phyloP scores from a whole-genome alignment of 2,329 filamentous ascomycete species.

The Ascochyta koolunga region DNA sequence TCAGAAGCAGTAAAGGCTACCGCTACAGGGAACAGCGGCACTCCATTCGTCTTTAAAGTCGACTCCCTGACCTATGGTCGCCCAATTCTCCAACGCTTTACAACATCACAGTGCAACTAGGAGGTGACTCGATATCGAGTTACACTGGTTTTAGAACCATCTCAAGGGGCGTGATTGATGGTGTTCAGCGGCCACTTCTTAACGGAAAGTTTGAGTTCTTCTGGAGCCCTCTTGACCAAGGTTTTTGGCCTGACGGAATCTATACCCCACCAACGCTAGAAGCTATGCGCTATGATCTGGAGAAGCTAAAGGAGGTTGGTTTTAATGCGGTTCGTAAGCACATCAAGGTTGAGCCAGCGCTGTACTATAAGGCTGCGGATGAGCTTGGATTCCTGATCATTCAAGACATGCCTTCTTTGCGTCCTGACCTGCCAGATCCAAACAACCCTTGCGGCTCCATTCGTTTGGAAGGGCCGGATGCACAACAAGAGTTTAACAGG shows the following conservation, averaged over 20 bases:
- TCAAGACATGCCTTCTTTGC: conserved; percentile 73
- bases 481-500: conserved; percentile 69
- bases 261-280: conserved; percentile 69
- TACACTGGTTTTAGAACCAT: conserved; percentile 75
- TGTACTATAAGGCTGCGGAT: conserved; percentile 73
- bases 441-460: conserved; percentile 18
- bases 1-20: conserved; percentile 52
- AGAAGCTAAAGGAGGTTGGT: conserved; percentile 68
- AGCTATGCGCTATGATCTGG: conserved; percentile 70
- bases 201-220: conserved; percentile 73
- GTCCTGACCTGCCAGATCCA: conserved; percentile 27
- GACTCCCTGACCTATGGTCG: conserved; percentile 66
- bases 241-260: conserved; percentile 73
- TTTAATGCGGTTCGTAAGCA: conserved; percentile 77
- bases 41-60: conserved; percentile 62
- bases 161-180: conserved; percentile 61
- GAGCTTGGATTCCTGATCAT: conserved; percentile 69
- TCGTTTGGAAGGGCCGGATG: conserved; percentile 36
- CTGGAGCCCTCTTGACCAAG: conserved; percentile 73
- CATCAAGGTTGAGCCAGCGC: conserved; percentile 70
- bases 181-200: conserved; percentile 65
- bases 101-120: conserved; percentile 63
- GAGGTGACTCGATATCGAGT: conserved; percentile 62
- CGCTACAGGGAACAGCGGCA: conserved; percentile 54
- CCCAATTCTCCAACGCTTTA: conserved; percentile 68